These are phyloP conservation scores for Phaeosphaeriaceae sp. DNA, from an alignment of 2,329 filamentous ascomycete species.

Conservation along the genomic window DNA sequence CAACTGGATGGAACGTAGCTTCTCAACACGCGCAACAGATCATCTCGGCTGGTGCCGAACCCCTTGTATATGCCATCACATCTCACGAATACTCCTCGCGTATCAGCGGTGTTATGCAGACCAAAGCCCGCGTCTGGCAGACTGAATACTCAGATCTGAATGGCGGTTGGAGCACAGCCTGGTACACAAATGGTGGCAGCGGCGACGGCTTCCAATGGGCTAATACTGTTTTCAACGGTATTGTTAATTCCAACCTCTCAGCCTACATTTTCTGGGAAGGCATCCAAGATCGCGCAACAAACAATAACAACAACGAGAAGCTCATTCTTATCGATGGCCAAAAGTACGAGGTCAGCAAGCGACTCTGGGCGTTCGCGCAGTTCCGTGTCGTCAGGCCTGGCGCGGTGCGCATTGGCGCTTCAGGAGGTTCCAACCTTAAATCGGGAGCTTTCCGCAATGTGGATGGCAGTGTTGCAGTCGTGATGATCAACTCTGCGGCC, in stretches of 20 bases:
- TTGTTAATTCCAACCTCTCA: constrained; percentile 57
- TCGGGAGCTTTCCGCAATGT: constrained; percentile 40
- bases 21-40: constrained; percentile 48
- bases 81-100: constrained; percentile 52
- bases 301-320: constrained; percentile 43
- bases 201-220: constrained; percentile 64
- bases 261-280: constrained; percentile 65
- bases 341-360: constrained; percentile 42
- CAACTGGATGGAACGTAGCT: constrained; percentile 52
- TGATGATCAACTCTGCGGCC: constrained; percentile 34
- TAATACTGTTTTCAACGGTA: constrained; percentile 58
- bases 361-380: constrained; percentile 53
- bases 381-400: constrained; percentile 50
- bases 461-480: constrained; percentile 41
- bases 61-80: constrained; percentile 51
- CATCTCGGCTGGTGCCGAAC: constrained; percentile 46
- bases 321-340: constrained; percentile 47
- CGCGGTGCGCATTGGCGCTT: constrained; percentile 45
- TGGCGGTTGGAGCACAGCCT: constrained; percentile 48
- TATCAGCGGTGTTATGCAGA: constrained; percentile 51
- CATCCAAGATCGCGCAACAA: constrained; percentile 48
- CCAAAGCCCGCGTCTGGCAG: constrained; percentile 57
- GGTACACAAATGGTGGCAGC: constrained; percentile 55
- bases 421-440: constrained; percentile 40
- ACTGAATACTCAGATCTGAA: constrained; percentile 59